Conservation (phyloP, 805 yeast genomes). For the Wickerhamomyces ciferrii region DNA sequence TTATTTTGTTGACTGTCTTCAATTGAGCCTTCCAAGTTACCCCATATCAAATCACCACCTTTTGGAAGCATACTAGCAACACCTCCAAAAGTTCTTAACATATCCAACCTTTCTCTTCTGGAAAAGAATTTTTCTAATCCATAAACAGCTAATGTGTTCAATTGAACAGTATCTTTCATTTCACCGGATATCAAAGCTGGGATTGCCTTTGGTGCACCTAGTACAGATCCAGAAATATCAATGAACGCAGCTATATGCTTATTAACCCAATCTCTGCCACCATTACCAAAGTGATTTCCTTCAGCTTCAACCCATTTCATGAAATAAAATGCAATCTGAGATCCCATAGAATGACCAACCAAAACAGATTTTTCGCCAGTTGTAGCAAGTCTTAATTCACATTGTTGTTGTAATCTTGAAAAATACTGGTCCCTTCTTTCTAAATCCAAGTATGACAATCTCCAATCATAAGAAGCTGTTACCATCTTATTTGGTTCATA, state of each 20-base stretch:
- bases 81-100: constrained; percentile 89
- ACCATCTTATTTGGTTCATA: constrained; percentile 89
- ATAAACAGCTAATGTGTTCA: constrained; percentile 87
- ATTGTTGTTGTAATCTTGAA: constrained; percentile 62
- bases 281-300: constrained; percentile 79
- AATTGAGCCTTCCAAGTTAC: constrained; percentile 67
- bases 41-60: constrained; percentile 93
- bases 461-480: constrained; percentile 95
- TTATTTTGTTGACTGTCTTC: constrained; percentile 37
- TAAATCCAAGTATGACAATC: constrained; percentile 82
- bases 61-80: constrained; percentile 94
- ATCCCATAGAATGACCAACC: constrained; percentile 95
- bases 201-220: constrained; percentile 93
- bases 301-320: constrained; percentile 95
- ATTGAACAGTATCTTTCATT: constrained; percentile 95
- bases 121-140: constrained; percentile 94
- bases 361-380: constrained; percentile 68
- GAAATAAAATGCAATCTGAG: constrained; percentile 83
- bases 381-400: constrained; percentile 52
- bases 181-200: constrained; percentile 95
- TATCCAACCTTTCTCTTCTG: constrained; percentile 79
- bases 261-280: constrained; percentile 88
- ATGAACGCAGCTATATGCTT: constrained; percentile 75
- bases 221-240: constrained; percentile 82
- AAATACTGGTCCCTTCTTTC: constrained; percentile 88